Evolutionary conservation across 805 yeast genomes (phyloP).

Genomic region (Cyberlindnera bimundalis): DNA sequence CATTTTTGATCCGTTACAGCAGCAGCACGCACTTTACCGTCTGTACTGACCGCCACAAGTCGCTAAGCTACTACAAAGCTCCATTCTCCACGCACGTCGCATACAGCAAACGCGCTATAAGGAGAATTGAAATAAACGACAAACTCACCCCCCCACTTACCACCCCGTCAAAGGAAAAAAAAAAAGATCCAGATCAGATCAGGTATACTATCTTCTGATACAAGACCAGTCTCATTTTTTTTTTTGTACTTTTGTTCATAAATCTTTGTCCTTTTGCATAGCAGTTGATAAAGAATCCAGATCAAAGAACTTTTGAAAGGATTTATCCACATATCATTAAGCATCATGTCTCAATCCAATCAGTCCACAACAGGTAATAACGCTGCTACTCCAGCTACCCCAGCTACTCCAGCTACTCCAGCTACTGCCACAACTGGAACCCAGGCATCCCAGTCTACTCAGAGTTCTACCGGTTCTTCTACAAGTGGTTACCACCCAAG

Average conservation of each 20-base stretch:
- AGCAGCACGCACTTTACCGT: background rate
- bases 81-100: background rate
- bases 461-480: background rate
- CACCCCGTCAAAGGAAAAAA: no score
- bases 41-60: background rate
- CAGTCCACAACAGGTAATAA: slow-evolving; percentile 2
- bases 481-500: slow-evolving; percentile 11
- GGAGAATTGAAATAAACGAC: background rate
- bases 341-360: slow-evolving; percentile 7
- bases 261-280: no score
- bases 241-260: background rate
- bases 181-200: no score
- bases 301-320: no score
- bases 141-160: no score
- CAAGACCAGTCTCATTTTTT: no score
- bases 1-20: background rate
- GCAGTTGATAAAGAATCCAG: no score
- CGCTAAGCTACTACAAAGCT: background rate
- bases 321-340: background rate
- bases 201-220: no score
- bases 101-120: slow-evolving; percentile 5
- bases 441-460: background rate
- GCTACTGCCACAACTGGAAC: background rate
- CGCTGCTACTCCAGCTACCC: background rate
- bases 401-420: slow-evolving; percentile 3